Percentiles rank a stretch among this genome's conserved stretches.
Conservation (phyloP, 305 asterid genomes). For the Solanum hybrid region DNA sequence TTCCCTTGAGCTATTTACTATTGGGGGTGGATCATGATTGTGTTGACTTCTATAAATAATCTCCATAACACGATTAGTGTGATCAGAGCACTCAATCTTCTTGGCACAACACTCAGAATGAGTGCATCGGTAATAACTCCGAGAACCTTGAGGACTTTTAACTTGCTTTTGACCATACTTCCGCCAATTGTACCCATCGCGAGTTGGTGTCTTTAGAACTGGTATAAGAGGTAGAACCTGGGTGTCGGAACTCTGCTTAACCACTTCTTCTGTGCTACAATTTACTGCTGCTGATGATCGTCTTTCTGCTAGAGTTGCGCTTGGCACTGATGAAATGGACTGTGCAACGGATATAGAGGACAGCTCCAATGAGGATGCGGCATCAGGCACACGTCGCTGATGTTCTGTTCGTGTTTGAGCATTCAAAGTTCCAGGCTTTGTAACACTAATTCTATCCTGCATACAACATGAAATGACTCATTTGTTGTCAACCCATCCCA, state of each 20-base stretch:
- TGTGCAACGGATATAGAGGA: constrained; percentile 35
- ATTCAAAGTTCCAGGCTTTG: constrained; percentile 22
- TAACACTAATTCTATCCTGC: constrained; percentile 37
- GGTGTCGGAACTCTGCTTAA: constrained; percentile 22
- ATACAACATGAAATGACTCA: constrained; percentile 12
- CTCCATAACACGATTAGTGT: constrained; percentile 40
- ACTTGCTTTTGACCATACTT: constrained; percentile 93
- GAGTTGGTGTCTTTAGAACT: constrained; percentile 32
- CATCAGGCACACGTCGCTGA: constrained; percentile 18
- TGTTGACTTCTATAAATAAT: constrained; percentile 65
- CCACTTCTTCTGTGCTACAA: constrained; percentile 24
- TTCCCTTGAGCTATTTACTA: constrained; percentile 40
- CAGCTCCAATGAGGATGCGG: constrained; percentile 28
- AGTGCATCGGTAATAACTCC: constrained; percentile 84
- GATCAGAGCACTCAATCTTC: constrained; percentile 76
- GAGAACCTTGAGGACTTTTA: constrained; percentile 82
- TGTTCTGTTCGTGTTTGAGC: constrained; percentile 17
- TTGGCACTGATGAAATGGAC: constrained; percentile 34
- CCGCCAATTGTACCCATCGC: constrained; percentile 89
- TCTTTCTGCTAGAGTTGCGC: constrained; percentile 28
- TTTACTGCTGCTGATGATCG: constrained; percentile 20
- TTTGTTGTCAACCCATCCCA: background rate
- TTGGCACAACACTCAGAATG: constrained; percentile 64
- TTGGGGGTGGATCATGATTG: constrained; percentile 77
- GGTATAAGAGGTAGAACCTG: constrained; percentile 26